phyloP scores from a whole-genome alignment of 2,329 filamentous ascomycete species.

The Hymenoscyphus occultus region DNA sequence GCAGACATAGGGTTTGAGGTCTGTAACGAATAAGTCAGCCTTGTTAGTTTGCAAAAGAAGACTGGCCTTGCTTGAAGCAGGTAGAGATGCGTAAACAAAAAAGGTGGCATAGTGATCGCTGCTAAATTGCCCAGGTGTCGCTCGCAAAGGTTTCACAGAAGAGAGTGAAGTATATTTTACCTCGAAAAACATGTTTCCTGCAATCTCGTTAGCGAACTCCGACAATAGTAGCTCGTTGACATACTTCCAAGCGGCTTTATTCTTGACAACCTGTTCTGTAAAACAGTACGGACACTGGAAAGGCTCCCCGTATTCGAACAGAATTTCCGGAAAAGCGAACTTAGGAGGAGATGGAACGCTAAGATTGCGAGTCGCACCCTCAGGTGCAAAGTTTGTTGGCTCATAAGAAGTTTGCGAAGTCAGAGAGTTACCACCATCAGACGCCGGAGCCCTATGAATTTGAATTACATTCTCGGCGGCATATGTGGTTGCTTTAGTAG shows the following conservation, averaged over 20 bases:
- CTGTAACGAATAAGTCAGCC: constrained; percentile 9
- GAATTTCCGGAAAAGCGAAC: constrained; percentile 24
- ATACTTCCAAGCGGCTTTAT: constrained; percentile 27
- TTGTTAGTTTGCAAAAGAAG: neutral
- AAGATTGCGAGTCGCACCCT: constrained; percentile 11
- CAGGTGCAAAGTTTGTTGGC: constrained; percentile 18
- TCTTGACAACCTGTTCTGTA: constrained; percentile 25
- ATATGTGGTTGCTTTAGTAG: constrained; percentile 30
- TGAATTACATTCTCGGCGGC: constrained; percentile 10
- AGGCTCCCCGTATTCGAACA: constrained; percentile 26
- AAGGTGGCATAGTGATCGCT: too few relatives aligned
- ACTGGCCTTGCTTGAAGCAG: too few relatives aligned
- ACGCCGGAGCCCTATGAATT: neutral
- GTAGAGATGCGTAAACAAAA: too few relatives aligned
- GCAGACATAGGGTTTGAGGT: constrained; percentile 39
- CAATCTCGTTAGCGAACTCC: constrained; percentile 6
- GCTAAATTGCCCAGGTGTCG: too few relatives aligned
- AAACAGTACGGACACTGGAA: constrained; percentile 30
- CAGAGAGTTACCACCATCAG: constrained; percentile 21
- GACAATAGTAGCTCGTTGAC: neutral
- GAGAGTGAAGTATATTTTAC: neutral
- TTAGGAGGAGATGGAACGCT: constrained; percentile 24
- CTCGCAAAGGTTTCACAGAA: neutral
- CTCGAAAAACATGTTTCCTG: constrained; percentile 35
- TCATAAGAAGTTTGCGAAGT: constrained; percentile 30